Percentiles rank a stretch among this genome's conserved stretches.
Evolutionary conservation across 2,329 filamentous ascomycete species (phyloP).

Genomic region (Cladophialophora exuberans): DNA sequence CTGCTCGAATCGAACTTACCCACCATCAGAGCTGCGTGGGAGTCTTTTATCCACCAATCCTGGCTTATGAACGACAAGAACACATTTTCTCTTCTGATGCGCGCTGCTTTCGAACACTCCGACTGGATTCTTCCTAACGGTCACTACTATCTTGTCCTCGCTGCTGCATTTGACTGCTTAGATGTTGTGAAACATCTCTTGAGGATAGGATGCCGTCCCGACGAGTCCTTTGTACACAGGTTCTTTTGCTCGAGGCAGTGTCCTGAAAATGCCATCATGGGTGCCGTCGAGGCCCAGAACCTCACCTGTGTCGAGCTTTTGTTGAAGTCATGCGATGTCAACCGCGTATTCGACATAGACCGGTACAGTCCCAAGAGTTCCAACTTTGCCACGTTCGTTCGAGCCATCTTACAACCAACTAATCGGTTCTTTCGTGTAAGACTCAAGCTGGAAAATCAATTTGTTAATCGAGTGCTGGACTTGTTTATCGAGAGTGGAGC

Average conservation of each 20-base stretch:
- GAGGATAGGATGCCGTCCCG: background rate
- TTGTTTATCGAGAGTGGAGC: background rate
- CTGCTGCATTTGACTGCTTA: background rate
- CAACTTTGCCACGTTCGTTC: background rate
- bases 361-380: background rate
- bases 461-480: background rate
- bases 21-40: background rate
- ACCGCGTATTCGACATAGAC: background rate
- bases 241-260: background rate
- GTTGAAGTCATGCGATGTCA: background rate
- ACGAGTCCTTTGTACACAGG: background rate
- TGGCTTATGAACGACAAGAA: background rate
- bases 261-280: background rate
- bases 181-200: background rate
- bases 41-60: background rate
- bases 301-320: background rate
- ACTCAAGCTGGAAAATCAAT: background rate
- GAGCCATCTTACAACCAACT: background rate
- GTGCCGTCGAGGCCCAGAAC: background rate
- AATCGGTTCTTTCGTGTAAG: background rate
- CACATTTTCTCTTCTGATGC: background rate
- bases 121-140: background rate
- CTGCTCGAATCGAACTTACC: background rate
- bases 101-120: background rate
- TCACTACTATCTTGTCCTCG: background rate